Percentiles rank a stretch among this genome's conserved stretches.
Evolutionary conservation across 495 filamentous ascomycete species (phyloP).

Genomic region (Neurospora sp.): DNA sequence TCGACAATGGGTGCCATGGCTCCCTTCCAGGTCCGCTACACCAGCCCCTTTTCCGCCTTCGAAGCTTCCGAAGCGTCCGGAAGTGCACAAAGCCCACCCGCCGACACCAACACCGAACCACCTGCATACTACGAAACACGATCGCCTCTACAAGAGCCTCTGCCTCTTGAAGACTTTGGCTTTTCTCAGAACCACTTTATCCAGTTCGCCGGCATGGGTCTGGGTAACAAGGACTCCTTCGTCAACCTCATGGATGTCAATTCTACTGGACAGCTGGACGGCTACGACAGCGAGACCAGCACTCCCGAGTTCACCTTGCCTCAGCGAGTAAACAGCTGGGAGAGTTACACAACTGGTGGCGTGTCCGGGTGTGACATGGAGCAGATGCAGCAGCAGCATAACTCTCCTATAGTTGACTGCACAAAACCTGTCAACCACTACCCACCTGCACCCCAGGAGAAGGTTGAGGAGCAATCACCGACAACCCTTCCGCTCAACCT

Average conservation of each 20-base stretch:
- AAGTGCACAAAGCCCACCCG: conserved; percentile 25
- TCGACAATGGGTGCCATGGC: conserved; percentile 4
- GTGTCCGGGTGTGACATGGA: conserved; percentile 5
- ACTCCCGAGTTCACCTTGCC: conserved; percentile 8
- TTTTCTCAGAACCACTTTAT: conserved; percentile 8
- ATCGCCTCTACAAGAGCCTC: conserved; percentile 15
- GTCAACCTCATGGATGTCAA: conserved; percentile 33
- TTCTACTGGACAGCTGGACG: conserved; percentile 20
- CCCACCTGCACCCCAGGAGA: conserved; percentile 19
- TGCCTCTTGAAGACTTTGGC: conserved; percentile 11
- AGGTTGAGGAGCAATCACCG: conserved; percentile 13
- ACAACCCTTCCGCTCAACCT: conserved; percentile 11
- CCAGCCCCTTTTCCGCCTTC: conserved; percentile 23
- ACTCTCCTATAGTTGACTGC: neutral
- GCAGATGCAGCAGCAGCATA: neutral
- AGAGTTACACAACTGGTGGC: conserved; percentile 11
- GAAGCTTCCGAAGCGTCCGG: conserved; percentile 28
- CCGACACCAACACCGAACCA: conserved; percentile 20
- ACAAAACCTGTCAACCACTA: conserved; percentile 15
- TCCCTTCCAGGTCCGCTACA: conserved; percentile 18
- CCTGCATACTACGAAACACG: conserved; percentile 26
- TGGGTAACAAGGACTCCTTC: conserved; percentile 12
- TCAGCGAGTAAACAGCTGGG: conserved; percentile 5
- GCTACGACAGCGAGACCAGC: conserved; percentile 19
- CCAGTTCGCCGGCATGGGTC: conserved; percentile 21